Evolutionary conservation across 371 early-diverging fungal species (phyloP).

Genomic region (Blastocladiella emersonii): DNA sequence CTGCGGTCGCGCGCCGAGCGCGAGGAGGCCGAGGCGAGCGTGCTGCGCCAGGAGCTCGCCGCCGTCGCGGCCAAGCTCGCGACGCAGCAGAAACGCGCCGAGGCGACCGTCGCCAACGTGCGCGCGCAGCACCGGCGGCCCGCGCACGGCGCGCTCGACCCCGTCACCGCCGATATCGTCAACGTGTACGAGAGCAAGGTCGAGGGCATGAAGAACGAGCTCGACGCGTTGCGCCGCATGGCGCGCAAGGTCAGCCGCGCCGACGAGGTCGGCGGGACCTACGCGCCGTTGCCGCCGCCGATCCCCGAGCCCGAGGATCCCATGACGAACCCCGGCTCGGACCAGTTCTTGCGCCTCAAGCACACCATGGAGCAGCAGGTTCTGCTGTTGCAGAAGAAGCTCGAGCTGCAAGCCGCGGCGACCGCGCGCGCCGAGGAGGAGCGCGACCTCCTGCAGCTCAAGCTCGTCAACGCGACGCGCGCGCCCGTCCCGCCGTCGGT

Average conservation of each 20-base stretch:
- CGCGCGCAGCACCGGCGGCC: conserved; percentile 14
- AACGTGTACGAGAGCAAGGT: conserved; percentile 18
- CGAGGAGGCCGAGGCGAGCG: conserved; percentile 15
- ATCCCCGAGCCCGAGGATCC: not conserved
- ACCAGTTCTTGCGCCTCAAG: conserved; percentile 11
- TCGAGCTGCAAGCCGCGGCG: not conserved
- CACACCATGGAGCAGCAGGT: conserved; percentile 9
- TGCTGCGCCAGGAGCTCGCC: conserved; percentile 13
- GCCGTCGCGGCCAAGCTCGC: not conserved
- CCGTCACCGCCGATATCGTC: conserved; percentile 19
- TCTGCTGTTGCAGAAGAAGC: not conserved
- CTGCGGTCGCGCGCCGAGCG: conserved; percentile 14
- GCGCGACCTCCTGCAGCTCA: conserved; percentile 15
- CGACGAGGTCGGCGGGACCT: not conserved
- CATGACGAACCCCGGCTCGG: not conserved
- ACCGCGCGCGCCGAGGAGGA: not conserved
- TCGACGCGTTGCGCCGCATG: not conserved
- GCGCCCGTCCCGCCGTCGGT: not conserved
- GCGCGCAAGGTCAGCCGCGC: not conserved
- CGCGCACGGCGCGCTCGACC: conserved; percentile 16
- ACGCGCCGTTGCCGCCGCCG: not conserved
- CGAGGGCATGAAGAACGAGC: not conserved
- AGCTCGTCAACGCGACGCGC: conserved; percentile 10
- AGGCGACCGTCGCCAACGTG: conserved; percentile 13
- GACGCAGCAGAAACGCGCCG: conserved; percentile 10